Evolutionary conservation across 73 alveolate genomes (phyloP).

Genomic region (Uronychia setigera): DNA sequence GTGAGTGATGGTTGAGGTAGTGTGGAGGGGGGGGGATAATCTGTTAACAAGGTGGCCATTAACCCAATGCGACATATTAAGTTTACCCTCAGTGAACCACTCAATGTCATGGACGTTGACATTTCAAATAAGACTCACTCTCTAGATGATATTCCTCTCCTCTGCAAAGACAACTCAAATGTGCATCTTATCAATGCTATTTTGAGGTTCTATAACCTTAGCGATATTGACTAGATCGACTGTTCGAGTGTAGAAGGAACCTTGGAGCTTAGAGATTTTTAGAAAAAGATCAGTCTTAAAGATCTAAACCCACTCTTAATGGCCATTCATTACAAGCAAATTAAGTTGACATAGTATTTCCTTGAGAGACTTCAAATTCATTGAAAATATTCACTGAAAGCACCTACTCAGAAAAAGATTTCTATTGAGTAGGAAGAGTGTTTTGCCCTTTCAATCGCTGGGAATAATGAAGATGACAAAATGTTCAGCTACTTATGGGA

Average conservation of each 20-base stretch:
- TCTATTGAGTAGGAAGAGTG: background rate
- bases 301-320: background rate
- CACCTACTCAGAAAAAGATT: background rate
- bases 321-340: background rate
- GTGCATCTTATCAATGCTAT: background rate
- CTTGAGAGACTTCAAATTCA: background rate
- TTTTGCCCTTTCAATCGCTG: background rate
- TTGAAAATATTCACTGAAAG: background rate
- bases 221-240: background rate
- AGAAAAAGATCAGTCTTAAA: background rate
- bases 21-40: background rate
- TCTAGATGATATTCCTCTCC: background rate
- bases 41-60: constrained; percentile 1
- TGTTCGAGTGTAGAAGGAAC: background rate
- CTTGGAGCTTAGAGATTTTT: background rate
- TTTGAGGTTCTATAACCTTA: background rate
- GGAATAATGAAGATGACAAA: background rate
- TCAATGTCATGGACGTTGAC: background rate
- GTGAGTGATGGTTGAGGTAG: constrained; percentile 4
- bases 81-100: background rate
- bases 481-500: background rate
- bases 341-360: background rate
- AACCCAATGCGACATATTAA: background rate
- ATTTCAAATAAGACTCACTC: background rate
- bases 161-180: background rate